phyloP scores from a whole-genome alignment of 23 red algal genomes.

The Chondrus crispus region DNA sequence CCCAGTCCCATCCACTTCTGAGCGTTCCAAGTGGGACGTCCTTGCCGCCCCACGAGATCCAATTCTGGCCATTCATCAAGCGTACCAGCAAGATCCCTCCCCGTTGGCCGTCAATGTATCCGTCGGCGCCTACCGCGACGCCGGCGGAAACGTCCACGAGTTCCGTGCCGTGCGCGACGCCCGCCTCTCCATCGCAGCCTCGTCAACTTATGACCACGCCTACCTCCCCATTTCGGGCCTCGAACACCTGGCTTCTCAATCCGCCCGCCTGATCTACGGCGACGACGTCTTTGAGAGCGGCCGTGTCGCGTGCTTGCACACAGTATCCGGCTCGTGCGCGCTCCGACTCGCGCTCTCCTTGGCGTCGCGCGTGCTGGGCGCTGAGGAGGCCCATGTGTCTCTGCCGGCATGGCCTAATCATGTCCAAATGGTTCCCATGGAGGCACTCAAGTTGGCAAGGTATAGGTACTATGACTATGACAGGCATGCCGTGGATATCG shows the following conservation, averaged over 20 bases:
- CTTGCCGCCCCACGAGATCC: slow-evolving; percentile 80
- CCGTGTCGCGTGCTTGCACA: slow-evolving; percentile 83
- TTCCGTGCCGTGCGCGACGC: slow-evolving; percentile 65
- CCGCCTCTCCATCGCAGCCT: slow-evolving; percentile 35
- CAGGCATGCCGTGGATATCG: slow-evolving; percentile 66
- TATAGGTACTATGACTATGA: slow-evolving; percentile 83
- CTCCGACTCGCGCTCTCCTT: slow-evolving; percentile 82
- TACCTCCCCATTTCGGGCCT: slow-evolving; percentile 90
- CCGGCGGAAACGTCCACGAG: slow-evolving; percentile 71
- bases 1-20: not conserved
- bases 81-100: slow-evolving; percentile 67
- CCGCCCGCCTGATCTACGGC: slow-evolving; percentile 71
- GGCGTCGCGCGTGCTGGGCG: slow-evolving; percentile 39
- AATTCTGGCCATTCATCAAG: slow-evolving; percentile 73
- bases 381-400: slow-evolving; percentile 61
- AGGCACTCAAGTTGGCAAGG: slow-evolving; percentile 28
- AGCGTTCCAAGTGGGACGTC: not conserved
- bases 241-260: slow-evolving; percentile 30
- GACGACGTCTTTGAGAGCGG: slow-evolving; percentile 40
- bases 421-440: slow-evolving; percentile 63
- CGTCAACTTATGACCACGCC: slow-evolving; percentile 64
- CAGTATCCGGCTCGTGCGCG: slow-evolving; percentile 86
- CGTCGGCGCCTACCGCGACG: slow-evolving; percentile 91
- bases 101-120: slow-evolving; percentile 83
- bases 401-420: slow-evolving; percentile 95